Evolutionary conservation across 1,284 basidiomycete species (phyloP), one percentile per base, ranked within the genome.

Genomic region (Melampsora occidentalis): DNA sequence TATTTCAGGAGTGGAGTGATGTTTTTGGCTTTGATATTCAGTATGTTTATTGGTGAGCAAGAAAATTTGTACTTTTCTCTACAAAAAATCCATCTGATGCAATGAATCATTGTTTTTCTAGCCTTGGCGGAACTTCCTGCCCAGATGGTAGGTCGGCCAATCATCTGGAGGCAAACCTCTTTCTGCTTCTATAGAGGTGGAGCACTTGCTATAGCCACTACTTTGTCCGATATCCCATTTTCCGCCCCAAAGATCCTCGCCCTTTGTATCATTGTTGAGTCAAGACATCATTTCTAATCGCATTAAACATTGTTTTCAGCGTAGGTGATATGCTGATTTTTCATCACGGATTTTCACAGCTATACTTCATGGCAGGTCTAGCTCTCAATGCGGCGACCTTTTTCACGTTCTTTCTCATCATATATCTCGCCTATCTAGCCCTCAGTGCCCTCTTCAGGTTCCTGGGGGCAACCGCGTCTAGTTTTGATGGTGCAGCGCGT

Each of bases 171-270:
- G 73, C 86, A 86, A 79, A 89, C 88, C n/a, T 86, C 85, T 53
- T 95, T 91, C 82, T 87, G 90, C 77, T 88, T 94, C 83, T 94
- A 92, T 83, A 88, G 91, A 39, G 90, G 92, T 0, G 87, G 89
- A 5, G 90, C 91, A 1, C 85, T 90, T 39, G 87, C 89, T 0
- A 81, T 93, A n/a, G 90, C 89, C 6, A 90, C 81, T 61, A 81
- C 85, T 18, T 53, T 84, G 6, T 82, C 84, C 72, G 86, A 86
- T 78, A 81, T 85, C 14, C 86, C 86, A 0, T 85, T 86, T 82
- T 85, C 84, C 77, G 81, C 83, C 1, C 77, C 81, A 5, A 84
- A 85, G 77, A 85, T 86, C 66, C 80, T 86, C 77, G 42, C 86
- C 46, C 87, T 87, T 81, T 81, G 80, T 39, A 80, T 86, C 73